Base-by-base conservation (phyloP, 441 rosid genomes). In the Mallotus repandus region DNA sequence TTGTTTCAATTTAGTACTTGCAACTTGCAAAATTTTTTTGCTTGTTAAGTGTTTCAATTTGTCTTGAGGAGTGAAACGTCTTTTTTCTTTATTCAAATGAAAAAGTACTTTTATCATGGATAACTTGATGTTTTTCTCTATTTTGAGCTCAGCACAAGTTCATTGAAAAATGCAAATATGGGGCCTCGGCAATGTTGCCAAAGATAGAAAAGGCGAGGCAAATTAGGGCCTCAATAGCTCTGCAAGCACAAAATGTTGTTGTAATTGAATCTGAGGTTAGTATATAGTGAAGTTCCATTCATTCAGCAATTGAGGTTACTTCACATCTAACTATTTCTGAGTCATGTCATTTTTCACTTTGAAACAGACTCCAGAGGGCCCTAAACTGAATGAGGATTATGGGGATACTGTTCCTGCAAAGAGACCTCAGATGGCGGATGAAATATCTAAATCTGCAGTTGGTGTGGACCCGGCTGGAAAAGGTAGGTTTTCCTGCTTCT, bases 121-220 rank as follows among this genome's bases (percentile, higher is more conserved):
- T 80, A 59, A 78, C 81, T 63, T 72, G 38, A 68, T 54, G 63
- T 70, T 73, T 71, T 68, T 74, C 58, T 82, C 18, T 73, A 46
- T 74, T 77, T 77, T 79, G 74, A 79, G 76, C 77, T 60, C 78
- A 96, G 99, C 99, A 96, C 85, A 96, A 96, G 80, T 96, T 96
- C 73, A 88, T 92, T 68, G 98, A 87, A 76, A 94, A 89, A 84
- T 92, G 95, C 86, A 93, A 92, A 81, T 80, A 74, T 80, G 98
- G 98, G 66, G 98, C 99, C 75, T 86, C 93, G 64, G 87, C 89
- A 73, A 96, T 96, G 97, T 74, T 87, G 61, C 95, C 96, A 57
- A 96, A 88, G 90, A 87, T 96, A 84, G 98, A 92, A 73, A 90
- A 91, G 87, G 93, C 98, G 21, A 92, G 93, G 85, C 81, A 84